Conservation (phyloP, 768 basidiomycete genomes). For the Fomitopsis serialis region DNA sequence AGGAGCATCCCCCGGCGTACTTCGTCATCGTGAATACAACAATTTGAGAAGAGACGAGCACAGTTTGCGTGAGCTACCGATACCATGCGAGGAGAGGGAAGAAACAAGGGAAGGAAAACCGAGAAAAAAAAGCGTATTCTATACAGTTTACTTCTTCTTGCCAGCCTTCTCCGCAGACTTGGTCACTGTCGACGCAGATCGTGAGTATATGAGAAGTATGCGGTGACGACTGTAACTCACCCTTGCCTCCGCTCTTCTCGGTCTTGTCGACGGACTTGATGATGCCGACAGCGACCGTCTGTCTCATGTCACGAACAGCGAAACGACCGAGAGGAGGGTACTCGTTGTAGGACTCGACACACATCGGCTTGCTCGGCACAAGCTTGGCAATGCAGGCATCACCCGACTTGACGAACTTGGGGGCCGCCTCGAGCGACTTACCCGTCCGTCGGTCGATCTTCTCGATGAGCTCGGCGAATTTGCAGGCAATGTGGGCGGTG, state of each 20-base stretch:
- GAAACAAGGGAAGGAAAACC: conserved; percentile 31
- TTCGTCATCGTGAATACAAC: conserved; percentile 33
- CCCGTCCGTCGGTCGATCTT: conserved; percentile 99
- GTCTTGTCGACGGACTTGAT: conserved; percentile 98
- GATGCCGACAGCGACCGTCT: conserved; percentile 98
- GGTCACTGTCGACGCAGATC: conserved; percentile 50
- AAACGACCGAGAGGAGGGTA: conserved; percentile 99
- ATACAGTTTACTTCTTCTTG: conserved; percentile 85
- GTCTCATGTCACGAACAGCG: conserved; percentile 99
- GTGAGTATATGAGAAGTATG: conserved; percentile 4
- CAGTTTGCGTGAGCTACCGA: conserved; percentile 27
- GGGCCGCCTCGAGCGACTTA: conserved; percentile 79
- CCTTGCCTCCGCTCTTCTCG: conserved; percentile 85
- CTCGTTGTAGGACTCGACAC: conserved; percentile 89
- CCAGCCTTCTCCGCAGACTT: conserved; percentile 95
- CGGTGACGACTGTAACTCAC: conserved; percentile 32
- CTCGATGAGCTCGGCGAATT: conserved; percentile 97
- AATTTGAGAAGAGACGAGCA: conserved; percentile 25
- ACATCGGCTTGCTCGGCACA: conserved; percentile 94
- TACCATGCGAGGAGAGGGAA: conserved; percentile 37
- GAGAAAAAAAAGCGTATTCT: conserved; percentile 37
- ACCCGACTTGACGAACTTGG: conserved; percentile 99
- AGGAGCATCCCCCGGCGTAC: conserved; percentile 20
- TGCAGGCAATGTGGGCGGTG: conserved; percentile 99
- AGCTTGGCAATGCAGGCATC: conserved; percentile 99